Base-by-base conservation (phyloP, 202 grass and related monocot species). In the Dendrocalamus latiflorus region DNA sequence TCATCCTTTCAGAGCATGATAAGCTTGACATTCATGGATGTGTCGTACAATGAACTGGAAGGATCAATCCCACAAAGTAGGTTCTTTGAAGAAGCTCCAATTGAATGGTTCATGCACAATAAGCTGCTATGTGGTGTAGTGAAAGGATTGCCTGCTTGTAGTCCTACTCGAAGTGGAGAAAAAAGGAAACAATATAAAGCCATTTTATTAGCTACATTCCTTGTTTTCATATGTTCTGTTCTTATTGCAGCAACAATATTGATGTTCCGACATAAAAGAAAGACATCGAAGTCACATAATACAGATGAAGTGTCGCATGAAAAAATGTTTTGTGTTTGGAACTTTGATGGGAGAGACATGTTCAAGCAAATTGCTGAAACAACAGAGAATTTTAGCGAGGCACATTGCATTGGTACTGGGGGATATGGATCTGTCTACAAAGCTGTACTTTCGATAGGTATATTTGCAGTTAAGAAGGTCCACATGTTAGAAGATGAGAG, bases 11-110 rank as follows among this genome's bases (percentile, higher is more conserved):
- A 21, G 17, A n/a, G 30, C 11, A 54, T 74, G 49, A 1, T 3
- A 43, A 68, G 76, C 37, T 74, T 88, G 39, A 53, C 30, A 44
- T 70, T 17, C 9, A 55, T 73, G 48, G 70, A 54, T 73, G 75
- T 89, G 20, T 81, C 82, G 8, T 89, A 85, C 60, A 89, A 89
- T 14, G 22, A 84, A 54, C 42, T 85, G 39, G 61, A 70, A 74
- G 87, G 87, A 20, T 6, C 41, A 10, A 6, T 88, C 69, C 86
- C 86, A 13, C 21, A 26, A 11, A 66, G 86, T 41, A 91, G 47
- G 6, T 73, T 68, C 51, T 91, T 91, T 36, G 25, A 62, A 66
- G 68, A 70, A 21, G 76, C 75, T 79, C 63, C 84, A 38, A 41
- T 68, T 43, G 37, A 68, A 8, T 68, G 65, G 38, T 68, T 68